Evolutionary conservation across 306 rosid genomes (phyloP).

Genomic region (Lablab purpureus): DNA sequence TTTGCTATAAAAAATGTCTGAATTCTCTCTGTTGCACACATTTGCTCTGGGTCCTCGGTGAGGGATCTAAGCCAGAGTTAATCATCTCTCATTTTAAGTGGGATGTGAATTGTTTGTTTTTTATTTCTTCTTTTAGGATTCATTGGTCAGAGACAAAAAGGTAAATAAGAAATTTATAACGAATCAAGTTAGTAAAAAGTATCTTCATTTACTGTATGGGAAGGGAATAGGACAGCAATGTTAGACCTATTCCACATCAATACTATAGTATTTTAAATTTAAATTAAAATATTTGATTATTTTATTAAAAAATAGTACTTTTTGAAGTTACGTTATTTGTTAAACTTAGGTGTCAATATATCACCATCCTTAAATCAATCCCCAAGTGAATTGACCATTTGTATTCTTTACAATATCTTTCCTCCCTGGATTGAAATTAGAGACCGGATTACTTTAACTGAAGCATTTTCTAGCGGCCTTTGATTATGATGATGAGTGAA

Average conservation of each 20-base stretch:
- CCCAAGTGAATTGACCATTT: conserved; percentile 2
- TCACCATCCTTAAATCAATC: neutral
- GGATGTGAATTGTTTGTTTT: conserved; percentile 6
- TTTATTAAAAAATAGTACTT: too few species aligned
- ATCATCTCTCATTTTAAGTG: conserved; percentile 17
- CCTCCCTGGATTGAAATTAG: neutral
- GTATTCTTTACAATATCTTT: conserved; percentile 18
- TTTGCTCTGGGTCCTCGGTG: conserved; percentile 33
- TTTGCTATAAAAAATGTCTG: conserved; percentile 35
- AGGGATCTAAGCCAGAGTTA: conserved; percentile 31
- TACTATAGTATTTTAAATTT: too few species aligned
- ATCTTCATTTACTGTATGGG: too few species aligned
- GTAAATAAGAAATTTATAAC: neutral
- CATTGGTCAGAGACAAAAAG: neutral
- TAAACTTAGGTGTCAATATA: too few species aligned
- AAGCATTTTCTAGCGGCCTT: conserved; percentile 19
- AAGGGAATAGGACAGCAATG: too few species aligned
- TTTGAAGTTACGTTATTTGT: too few species aligned
- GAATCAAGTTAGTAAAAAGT: too few species aligned
- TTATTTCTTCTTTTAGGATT: conserved; percentile 23
- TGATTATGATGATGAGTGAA: neutral
- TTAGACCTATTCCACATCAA: too few species aligned
- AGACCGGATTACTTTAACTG: conserved; percentile 10
- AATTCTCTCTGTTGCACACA: conserved; percentile 23
- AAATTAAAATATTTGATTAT: too few species aligned